Evolutionary conservation across 1,284 basidiomycete species (phyloP), one percentile per base, ranked within the genome.

Genomic region (Xerocomus tenax): DNA sequence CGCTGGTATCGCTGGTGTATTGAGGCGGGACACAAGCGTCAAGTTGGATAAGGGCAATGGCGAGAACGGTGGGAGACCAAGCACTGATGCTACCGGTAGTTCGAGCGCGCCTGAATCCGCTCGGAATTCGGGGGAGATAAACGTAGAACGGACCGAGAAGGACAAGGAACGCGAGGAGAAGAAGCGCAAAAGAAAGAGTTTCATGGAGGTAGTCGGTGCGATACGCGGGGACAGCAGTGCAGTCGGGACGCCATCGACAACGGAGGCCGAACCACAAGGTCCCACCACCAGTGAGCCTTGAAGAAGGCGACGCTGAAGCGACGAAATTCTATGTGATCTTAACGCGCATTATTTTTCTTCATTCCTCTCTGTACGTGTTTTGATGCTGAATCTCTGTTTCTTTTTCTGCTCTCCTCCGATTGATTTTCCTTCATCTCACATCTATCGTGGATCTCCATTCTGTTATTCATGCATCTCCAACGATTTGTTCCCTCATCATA

Each of bases 101-200:
- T 57, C 60, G 32, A 61, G 64, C 25, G 50, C 60, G 1, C 63
- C 63, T 48, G 68, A 69, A 23, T 69, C 61, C 48, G 57, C 66
- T 36, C 60, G 62, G 29, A 61, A 67, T 53, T 61, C 65, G 30
- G 71, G 69, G 42, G 74, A 76, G 42, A 78, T 79, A 50, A 73
- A 72, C n/a, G 69, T 71, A 1, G 66, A 72, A 16, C 82, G 80
- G 55, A 54, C 75, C 23, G 71, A 70, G 52, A 73, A 70, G 40
- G 77, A 78, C 50, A 76, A 73, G 58, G 64, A 63, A 34, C 74
- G 75, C 43, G 65, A 69, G 50, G 75, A 76, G 63, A 74, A 75
- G 68, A 74, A 74, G 63, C 70, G 73, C 56, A 78, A 74, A 64
- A 71, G 68, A 58, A 69, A 66, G 61, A 71, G 66, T 19, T 62